Evolutionary conservation across 768 basidiomycete species (phyloP).

Genomic region (Trametes coccinea): DNA sequence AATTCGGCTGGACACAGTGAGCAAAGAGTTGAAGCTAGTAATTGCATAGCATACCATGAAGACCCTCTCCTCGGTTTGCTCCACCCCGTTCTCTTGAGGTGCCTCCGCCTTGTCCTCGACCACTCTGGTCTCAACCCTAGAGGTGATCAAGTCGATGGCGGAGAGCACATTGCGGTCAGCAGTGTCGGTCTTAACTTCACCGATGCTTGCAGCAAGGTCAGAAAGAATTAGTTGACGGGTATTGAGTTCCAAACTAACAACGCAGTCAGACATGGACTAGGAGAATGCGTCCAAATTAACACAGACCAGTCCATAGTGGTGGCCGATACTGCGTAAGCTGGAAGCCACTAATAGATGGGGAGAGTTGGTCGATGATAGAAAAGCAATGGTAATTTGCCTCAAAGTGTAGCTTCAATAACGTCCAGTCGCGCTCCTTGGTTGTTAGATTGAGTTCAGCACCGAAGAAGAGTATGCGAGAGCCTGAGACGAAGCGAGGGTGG

Average conservation of each 20-base stretch:
- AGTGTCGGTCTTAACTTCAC: slow-evolving; percentile 42
- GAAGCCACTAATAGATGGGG: not conserved
- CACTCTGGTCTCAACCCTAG: slow-evolving; percentile 54
- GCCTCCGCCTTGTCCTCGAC: slow-evolving; percentile 5
- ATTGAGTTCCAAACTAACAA: slow-evolving; percentile 68
- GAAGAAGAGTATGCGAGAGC: too few relatives aligned
- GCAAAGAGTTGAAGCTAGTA: not conserved
- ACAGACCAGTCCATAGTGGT: slow-evolving; percentile 20
- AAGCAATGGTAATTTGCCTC: too few relatives aligned
- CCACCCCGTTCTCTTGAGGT: slow-evolving; percentile 22
- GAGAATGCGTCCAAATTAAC: too few relatives aligned
- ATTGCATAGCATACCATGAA: slow-evolving; percentile 60
- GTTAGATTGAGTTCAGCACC: too few relatives aligned
- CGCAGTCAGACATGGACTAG: not conserved
- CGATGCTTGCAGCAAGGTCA: slow-evolving; percentile 65
- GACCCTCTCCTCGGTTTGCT: slow-evolving; percentile 46
- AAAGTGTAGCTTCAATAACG: too few relatives aligned
- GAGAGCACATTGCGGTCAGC: slow-evolving; percentile 37
- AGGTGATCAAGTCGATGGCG: slow-evolving; percentile 58
- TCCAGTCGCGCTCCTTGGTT: too few relatives aligned
- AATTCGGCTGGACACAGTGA: slow-evolving; percentile 54
- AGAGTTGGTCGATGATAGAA: too few relatives aligned
- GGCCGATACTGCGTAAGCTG: not conserved
- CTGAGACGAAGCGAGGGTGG: too few relatives aligned
- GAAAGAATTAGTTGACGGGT: slow-evolving; percentile 74